Evolutionary conservation across 345 rosid species (phyloP).

Genomic region (Camelina neglecta): DNA sequence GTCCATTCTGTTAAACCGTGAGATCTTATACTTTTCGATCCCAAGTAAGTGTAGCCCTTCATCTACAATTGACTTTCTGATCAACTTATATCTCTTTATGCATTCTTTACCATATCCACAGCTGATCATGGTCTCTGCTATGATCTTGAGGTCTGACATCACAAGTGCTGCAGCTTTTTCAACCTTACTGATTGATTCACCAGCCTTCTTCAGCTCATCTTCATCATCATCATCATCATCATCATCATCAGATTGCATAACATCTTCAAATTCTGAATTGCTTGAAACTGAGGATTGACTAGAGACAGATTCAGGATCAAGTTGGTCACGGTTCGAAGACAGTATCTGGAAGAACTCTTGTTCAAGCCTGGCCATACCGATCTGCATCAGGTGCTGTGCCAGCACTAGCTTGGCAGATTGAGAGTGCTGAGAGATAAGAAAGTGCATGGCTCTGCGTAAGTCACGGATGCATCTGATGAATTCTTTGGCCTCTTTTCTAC

Average conservation of each 20-base stretch:
- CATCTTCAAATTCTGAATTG: conserved; percentile 42
- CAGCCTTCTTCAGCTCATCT: conserved; percentile 43
- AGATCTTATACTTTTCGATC: conserved; percentile 49
- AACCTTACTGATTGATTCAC: conserved; percentile 49
- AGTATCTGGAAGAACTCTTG: conserved; percentile 58
- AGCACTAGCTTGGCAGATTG: conserved; percentile 54
- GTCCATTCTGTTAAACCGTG: conserved; percentile 57
- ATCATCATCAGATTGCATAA: conserved; percentile 24
- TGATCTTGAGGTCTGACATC: conserved; percentile 64
- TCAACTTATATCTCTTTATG: conserved; percentile 50
- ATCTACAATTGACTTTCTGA: conserved; percentile 69
- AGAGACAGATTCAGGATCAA: conserved; percentile 62
- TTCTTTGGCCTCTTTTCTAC: conserved; percentile 57
- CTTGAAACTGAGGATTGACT: conserved; percentile 51
- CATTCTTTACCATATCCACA: conserved; percentile 83
- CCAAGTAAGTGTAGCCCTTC: conserved; percentile 67
- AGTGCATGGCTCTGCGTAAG: conserved; percentile 65
- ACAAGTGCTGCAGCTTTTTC: conserved; percentile 48
- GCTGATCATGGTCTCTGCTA: conserved; percentile 75
- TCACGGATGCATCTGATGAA: conserved; percentile 51
- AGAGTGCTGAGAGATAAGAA: conserved; percentile 49
- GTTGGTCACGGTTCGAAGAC: conserved; percentile 48
- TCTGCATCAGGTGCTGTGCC: conserved; percentile 63
- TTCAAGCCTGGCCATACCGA: conserved; percentile 66
- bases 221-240: conserved; percentile 35